Evolutionary conservation across 2,329 filamentous ascomycete genomes (phyloP).

Genomic region (Colletotrichum viniferum): DNA sequence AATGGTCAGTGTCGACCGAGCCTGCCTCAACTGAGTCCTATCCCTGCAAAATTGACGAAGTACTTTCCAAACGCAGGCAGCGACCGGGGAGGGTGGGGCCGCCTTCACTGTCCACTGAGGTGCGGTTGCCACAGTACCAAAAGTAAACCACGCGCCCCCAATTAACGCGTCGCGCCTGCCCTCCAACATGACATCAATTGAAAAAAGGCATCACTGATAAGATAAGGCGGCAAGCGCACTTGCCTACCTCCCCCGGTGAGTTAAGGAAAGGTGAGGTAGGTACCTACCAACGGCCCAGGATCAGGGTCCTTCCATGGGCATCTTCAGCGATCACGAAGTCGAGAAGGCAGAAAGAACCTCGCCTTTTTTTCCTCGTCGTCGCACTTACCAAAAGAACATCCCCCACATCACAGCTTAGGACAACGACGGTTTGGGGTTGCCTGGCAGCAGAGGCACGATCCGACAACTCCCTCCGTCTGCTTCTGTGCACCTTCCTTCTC

Average conservation of each 20-base stretch:
- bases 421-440: neutral
- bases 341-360: neutral
- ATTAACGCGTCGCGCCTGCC: conserved; percentile 14
- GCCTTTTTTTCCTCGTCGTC: neutral
- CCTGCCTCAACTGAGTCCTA: neutral
- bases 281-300: neutral
- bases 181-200: conserved; percentile 5
- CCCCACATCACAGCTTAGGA: neutral
- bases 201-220: neutral
- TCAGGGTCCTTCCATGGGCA: neutral
- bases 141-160: neutral
- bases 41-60: neutral
- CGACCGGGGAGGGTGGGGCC: neutral
- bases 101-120: neutral
- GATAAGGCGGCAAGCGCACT: neutral
- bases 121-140: neutral
- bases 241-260: neutral
- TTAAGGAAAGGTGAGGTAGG: neutral
- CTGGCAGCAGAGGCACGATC: neutral
- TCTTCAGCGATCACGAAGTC: neutral
- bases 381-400: neutral
- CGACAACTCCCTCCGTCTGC: neutral
- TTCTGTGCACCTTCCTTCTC: neutral
- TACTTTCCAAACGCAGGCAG: neutral
- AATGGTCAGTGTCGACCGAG: neutral